Evolutionary conservation across 2,329 filamentous ascomycete species (phyloP).

Genomic region (Gyromitra esculenta): DNA sequence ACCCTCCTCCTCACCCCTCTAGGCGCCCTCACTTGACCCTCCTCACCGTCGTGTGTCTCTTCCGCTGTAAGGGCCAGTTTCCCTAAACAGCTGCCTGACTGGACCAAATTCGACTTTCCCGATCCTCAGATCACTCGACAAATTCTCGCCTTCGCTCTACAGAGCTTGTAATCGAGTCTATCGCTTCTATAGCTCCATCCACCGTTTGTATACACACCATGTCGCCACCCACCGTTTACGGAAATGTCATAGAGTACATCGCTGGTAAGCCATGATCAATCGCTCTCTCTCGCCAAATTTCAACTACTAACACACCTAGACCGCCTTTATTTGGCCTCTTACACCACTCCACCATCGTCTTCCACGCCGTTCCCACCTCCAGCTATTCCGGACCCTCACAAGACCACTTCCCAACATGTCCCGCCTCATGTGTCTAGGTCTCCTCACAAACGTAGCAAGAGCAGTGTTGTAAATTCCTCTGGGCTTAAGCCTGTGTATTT

Average conservation of each 20-base stretch:
- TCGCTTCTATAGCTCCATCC: conserved; percentile 6
- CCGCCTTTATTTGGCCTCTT: conserved; percentile 93
- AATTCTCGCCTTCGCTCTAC: neutral
- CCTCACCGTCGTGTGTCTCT: conserved; percentile 18
- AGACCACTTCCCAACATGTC: conserved; percentile 64
- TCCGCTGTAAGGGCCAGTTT: conserved; percentile 40
- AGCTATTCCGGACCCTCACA: conserved; percentile 71
- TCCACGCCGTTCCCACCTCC: conserved; percentile 80
- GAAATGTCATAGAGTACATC: conserved; percentile 57
- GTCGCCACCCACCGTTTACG: conserved; percentile 53
- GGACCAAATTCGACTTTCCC: conserved; percentile 13
- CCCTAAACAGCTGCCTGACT: conserved; percentile 10
- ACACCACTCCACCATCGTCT: conserved; percentile 80
- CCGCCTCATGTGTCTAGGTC: conserved; percentile 52
- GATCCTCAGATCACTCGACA: neutral
- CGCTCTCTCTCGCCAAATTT: neutral
- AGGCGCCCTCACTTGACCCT: conserved; percentile 19
- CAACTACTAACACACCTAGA: conserved; percentile 66
- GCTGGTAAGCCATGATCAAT: conserved; percentile 42
- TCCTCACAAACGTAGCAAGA: conserved; percentile 56
- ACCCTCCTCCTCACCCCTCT: neutral
- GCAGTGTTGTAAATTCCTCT: conserved; percentile 60
- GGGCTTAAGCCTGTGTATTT: conserved; percentile 86
- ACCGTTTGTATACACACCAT: conserved; percentile 33
- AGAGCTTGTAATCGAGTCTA: conserved; percentile 45